A percentile compares a stretch with the other conserved stretches of the same genome.
These are phyloP conservation scores for Ogataea hybrid DNA, from an alignment of 1,139 yeast species.

Conservation along the genomic window DNA sequence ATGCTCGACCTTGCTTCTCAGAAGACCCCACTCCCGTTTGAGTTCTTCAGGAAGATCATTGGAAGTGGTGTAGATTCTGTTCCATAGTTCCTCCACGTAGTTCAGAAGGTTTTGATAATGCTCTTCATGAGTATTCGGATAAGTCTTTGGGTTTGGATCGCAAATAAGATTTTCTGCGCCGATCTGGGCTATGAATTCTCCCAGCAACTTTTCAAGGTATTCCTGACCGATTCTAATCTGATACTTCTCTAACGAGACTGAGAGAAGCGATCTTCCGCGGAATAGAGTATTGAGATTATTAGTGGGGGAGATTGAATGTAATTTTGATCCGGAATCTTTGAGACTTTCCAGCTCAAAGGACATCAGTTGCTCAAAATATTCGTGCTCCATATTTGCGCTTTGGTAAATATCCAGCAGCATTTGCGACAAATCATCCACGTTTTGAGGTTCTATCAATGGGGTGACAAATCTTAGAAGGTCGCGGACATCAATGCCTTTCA, in stretches of 20 bases:
- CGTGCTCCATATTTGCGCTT: slow-evolving; percentile 57
- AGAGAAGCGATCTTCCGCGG: slow-evolving; percentile 79
- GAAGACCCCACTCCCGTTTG: slow-evolving; percentile 54
- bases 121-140: slow-evolving; percentile 36
- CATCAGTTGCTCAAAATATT: slow-evolving; percentile 69
- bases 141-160: slow-evolving; percentile 70
- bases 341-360: slow-evolving; percentile 56
- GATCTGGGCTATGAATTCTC: slow-evolving; percentile 59
- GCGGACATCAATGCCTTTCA: slow-evolving; percentile 49
- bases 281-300: slow-evolving; percentile 70
- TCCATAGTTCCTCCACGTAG: slow-evolving; percentile 71
- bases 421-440: slow-evolving; percentile 52
- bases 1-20: slow-evolving; percentile 58
- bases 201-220: slow-evolving; percentile 71
- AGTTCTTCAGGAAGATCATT: slow-evolving; percentile 76
- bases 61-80: slow-evolving; percentile 61
- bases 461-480: slow-evolving; percentile 48
- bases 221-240: slow-evolving; percentile 77
- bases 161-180: slow-evolving; percentile 50
- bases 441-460: slow-evolving; percentile 36
- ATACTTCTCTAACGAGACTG: slow-evolving; percentile 77
- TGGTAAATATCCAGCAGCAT: slow-evolving; percentile 66
- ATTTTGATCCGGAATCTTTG: slow-evolving; percentile 32
- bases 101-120: slow-evolving; percentile 53
- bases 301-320: slow-evolving; percentile 15